Evolutionary conservation across 1,284 basidiomycete species (phyloP).

Genomic region (Cryptococcus jaspeensis): DNA sequence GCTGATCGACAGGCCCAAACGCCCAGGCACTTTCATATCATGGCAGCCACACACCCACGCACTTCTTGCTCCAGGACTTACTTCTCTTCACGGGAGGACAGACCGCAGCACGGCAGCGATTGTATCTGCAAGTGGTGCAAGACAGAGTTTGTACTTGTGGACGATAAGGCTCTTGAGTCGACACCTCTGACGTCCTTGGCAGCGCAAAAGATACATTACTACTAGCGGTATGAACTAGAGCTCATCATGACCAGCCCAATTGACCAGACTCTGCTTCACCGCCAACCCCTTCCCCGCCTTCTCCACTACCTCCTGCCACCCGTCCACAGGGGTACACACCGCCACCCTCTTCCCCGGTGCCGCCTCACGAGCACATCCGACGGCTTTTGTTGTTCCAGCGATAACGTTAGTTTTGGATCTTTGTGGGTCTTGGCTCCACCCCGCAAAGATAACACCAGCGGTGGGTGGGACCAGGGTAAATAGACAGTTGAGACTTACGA

Average conservation of each 20-base stretch:
- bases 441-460: background rate
- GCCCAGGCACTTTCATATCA: too few species aligned
- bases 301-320: constrained; percentile 22
- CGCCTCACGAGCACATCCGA: constrained; percentile 18
- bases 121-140: too few species aligned
- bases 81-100: too few species aligned
- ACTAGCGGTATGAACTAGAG: too few species aligned
- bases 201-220: too few species aligned
- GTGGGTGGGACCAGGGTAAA: background rate
- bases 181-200: too few species aligned
- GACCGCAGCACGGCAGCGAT: too few species aligned
- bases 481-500: constrained; percentile 21
- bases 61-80: too few species aligned
- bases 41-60: too few species aligned
- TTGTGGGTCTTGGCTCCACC: background rate
- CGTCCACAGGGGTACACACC: constrained; percentile 20
- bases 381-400: constrained; percentile 6
- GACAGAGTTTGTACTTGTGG: too few species aligned
- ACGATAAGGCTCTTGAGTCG: too few species aligned
- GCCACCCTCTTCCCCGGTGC: constrained; percentile 19
- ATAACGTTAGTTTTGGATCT: background rate
- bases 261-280: background rate
- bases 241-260: constrained; percentile 12
- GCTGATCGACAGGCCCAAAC: too few species aligned
- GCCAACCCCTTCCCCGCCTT: constrained; percentile 26